These are phyloP conservation scores for Aspergillus eucalypticola DNA, from an alignment of 2,329 filamentous ascomycete species.

Conservation along the genomic window DNA sequence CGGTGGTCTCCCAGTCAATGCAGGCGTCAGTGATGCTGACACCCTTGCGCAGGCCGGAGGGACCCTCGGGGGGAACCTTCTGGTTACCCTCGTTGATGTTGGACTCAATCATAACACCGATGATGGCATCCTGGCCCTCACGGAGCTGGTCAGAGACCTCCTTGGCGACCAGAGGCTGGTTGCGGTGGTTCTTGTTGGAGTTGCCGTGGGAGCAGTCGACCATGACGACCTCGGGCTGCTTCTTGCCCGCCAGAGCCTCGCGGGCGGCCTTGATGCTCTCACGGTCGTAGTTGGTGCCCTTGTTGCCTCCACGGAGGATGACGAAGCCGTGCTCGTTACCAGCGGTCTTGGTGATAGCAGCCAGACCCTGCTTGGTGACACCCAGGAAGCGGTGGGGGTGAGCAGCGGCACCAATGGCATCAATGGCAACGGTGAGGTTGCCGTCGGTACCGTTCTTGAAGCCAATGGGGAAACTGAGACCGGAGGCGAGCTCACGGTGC, in stretches of 20 bases:
- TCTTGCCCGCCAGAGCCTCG: slow-evolving; percentile 77
- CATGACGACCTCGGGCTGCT: slow-evolving; percentile 88
- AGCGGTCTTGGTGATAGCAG: slow-evolving; percentile 87
- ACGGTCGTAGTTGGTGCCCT: slow-evolving; percentile 90
- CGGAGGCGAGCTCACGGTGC: slow-evolving; percentile 92
- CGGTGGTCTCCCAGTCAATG: slow-evolving; percentile 87
- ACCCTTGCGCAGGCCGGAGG: slow-evolving; percentile 75
- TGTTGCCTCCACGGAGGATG: slow-evolving; percentile 87
- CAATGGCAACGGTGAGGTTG: slow-evolving; percentile 84
- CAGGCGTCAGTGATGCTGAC: slow-evolving; percentile 96
- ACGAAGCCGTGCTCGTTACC: slow-evolving; percentile 98
- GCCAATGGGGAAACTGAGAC: slow-evolving; percentile 93
- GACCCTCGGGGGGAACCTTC: slow-evolving; percentile 83
- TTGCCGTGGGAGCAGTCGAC: slow-evolving; percentile 98
- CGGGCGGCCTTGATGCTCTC: slow-evolving; percentile 78
- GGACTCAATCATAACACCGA: slow-evolving; percentile 98
- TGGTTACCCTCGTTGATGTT: slow-evolving; percentile 91
- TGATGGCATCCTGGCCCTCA: slow-evolving; percentile 81
- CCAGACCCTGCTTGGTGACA: slow-evolving; percentile 95
- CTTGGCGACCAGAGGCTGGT: slow-evolving; percentile 91
- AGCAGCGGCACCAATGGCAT: slow-evolving; percentile 77
- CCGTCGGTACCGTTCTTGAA: slow-evolving; percentile 99
- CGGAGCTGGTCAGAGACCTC: slow-evolving; percentile 80
- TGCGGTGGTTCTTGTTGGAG: slow-evolving; percentile 95
- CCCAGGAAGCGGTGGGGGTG: slow-evolving; percentile 90